Base-by-base conservation (phyloP, 306 rosid genomes). In the Dalbergia cochinchinensis region DNA sequence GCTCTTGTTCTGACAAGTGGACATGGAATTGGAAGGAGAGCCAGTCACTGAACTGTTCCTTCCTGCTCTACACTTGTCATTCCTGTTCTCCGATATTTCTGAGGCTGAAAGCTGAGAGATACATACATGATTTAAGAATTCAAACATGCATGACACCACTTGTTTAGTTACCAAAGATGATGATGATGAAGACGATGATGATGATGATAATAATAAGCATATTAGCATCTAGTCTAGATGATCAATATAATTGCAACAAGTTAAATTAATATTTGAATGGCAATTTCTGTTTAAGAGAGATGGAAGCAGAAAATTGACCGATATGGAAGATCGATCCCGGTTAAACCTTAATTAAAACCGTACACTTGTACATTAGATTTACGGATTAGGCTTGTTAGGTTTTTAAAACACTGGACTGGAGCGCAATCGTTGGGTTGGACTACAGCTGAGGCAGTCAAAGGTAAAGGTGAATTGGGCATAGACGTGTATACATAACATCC, bases 41-140 rank as follows among this genome's bases (percentile, higher is more conserved):
- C 97, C 92, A 47, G 86, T 85, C 80, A 87, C 80, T 37, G 80
- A 76, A 35, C 73, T 41, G n/a, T 63, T 76, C 50, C 80, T 87
- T 61, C 89, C 45, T 57, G 96, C 85, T 84, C 92, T 90, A 20
- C 86, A 69, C 13, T 91, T 26, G 3, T 26, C 80, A 78, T 82
- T 73, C 69, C 74, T 88, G 48, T 78, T 87, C 84, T 89, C 94
- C 5, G 94, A 69, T 65, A 85, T 92, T 71, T 94, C 83, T 70
- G 83, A 85, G 63, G 83, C 86, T 66, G 94, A 91, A 70, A 93
- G 92, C 97, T 93, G 93, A 77, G 74, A 73, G 31, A 65, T 53
- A 14, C 41, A 37, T 37, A 37, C 41, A 4, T 37, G 7, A 37
- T 37, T 37, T 4, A 37, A 26, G 31, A 26, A 26, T 26, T 26